Base-by-base conservation (phyloP, 169 alveolate genomes). In the Theileria equi region DNA sequence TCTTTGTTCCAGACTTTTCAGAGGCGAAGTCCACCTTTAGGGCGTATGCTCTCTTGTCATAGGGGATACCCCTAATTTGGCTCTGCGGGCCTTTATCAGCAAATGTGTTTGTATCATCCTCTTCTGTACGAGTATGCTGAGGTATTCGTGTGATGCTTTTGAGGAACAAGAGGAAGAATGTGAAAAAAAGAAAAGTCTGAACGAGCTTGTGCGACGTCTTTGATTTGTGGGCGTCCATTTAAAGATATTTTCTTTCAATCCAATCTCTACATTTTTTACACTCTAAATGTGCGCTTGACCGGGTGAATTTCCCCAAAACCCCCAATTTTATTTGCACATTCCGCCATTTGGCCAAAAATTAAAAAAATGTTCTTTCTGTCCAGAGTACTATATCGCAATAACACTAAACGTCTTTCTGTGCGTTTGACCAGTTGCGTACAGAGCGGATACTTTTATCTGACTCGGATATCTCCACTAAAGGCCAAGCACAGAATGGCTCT, bases 1-100 rank as follows among this genome's bases (percentile, higher is more conserved):
- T 73, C 57, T 88, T 84, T 5, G 93, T 83, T 7, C 94, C 94
- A 7, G 92, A 88, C 29, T 90, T 93, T 16, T 80, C 63, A n/a
- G 94, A 88, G 7, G 91, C 89, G 40, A 90, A 90, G 57, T 90
- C 92, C 29, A 84, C 69, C 54, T 84, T 88, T 50, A 84, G 63
- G 21, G 82, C 82, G 69, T 62, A 77, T 5, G 28, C 23, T 25
- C 61, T 61, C 5, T n/a, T 21, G 34, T 77, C 58, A 49, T 48
- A 77, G 3, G 80, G 81, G 19, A 41, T 68, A 4, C 81, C 86
- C 44, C 45, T 66, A n/a, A 68, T 53, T 35, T n/a, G 54, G 28
- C 36, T 62, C n/a, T 57, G 7, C 7, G 58, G 4, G 28, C 19
- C 29, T 47, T 17, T 19, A 21, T 31, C 32, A 23, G 31, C 36